phyloP scores from a whole-genome alignment of 345 rosid species.

The Linum lewisii region DNA sequence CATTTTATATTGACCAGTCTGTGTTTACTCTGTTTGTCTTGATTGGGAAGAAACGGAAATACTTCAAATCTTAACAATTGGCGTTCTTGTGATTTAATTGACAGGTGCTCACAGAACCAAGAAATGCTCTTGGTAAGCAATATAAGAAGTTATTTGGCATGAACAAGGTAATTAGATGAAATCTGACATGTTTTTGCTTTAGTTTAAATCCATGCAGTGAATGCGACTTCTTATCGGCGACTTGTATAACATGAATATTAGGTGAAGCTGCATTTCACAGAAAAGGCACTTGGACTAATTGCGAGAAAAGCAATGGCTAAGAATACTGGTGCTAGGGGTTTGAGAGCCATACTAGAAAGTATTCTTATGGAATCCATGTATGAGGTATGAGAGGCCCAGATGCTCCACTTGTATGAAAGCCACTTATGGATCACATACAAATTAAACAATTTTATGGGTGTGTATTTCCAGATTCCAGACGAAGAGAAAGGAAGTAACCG shows the following conservation, averaged over 20 bases:
- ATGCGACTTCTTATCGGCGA: slow-evolving; percentile 5
- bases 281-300: slow-evolving; percentile 63
- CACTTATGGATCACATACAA: neutral
- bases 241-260: slow-evolving; percentile 23
- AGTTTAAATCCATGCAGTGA: neutral
- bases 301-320: slow-evolving; percentile 80
- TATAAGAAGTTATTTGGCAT: slow-evolving; percentile 85
- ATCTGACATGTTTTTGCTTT: neutral
- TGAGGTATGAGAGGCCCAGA: slow-evolving; percentile 47
- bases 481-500: slow-evolving; percentile 45
- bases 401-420: neutral
- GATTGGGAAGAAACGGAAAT: neutral
- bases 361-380: slow-evolving; percentile 90
- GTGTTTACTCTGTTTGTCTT: too few species aligned
- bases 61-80: neutral
- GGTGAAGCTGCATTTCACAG: slow-evolving; percentile 86
- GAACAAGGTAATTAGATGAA: slow-evolving; percentile 47
- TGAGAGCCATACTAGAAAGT: slow-evolving; percentile 80
- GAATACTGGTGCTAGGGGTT: slow-evolving; percentile 94
- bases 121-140: slow-evolving; percentile 90
- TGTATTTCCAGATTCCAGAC: slow-evolving; percentile 69
- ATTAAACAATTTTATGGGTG: neutral
- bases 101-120: slow-evolving; percentile 85
- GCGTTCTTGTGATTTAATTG: slow-evolving; percentile 2
- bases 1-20: neutral